These are phyloP conservation scores for Lepiota venenata DNA, from an alignment of 768 basidiomycete genomes.

Conservation along the genomic window DNA sequence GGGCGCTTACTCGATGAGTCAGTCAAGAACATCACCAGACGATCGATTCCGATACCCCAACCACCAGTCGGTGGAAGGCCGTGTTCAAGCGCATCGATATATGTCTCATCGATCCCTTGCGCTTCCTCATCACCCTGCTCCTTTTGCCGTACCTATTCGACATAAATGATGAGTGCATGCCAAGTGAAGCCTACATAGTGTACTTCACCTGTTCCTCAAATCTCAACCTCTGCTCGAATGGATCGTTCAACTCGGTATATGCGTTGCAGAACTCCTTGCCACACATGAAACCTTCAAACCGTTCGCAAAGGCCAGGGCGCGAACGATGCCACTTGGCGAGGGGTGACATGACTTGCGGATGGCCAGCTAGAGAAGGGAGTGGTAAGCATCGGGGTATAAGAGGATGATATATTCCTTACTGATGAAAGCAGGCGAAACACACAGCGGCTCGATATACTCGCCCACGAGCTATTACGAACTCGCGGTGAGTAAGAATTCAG, in stretches of 20 bases:
- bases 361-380: conserved; percentile 61
- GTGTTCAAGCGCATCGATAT: conserved; percentile 95
- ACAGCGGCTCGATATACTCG: conserved; percentile 96
- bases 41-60: conserved; percentile 95
- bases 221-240: conserved; percentile 90
- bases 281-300: conserved; percentile 98
- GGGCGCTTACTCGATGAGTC: conserved; percentile 79
- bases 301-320: conserved; percentile 95
- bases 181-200: not conserved
- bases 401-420: conserved; percentile 36
- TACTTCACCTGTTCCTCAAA: conserved; percentile 85
- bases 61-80: conserved; percentile 97
- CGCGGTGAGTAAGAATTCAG: conserved; percentile 21
- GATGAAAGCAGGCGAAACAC: conserved; percentile 95
- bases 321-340: conserved; percentile 98
- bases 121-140: conserved; percentile 97
- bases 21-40: conserved; percentile 97
- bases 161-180: not conserved
- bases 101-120: conserved; percentile 95
- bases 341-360: conserved; percentile 99
- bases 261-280: conserved; percentile 99
- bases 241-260: conserved; percentile 99
- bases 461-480: conserved; percentile 70
- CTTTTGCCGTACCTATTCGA: conserved; percentile 75
- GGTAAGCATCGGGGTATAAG: not conserved